Evolutionary conservation across 495 filamentous ascomycete genomes (phyloP).

Genomic region (Neurospora sp.): DNA sequence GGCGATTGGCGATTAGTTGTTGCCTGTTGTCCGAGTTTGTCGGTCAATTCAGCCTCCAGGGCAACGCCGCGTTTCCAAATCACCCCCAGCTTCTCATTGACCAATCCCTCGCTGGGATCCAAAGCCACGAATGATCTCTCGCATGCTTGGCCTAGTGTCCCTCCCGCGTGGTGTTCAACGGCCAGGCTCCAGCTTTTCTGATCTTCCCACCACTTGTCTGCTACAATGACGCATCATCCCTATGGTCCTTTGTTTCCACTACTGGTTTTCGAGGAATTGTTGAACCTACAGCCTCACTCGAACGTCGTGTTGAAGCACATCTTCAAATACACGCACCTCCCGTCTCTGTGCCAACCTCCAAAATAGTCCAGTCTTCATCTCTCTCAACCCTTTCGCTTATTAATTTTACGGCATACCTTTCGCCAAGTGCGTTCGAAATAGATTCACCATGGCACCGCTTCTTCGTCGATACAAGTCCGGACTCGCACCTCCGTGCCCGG

Average conservation of each 20-base stretch:
- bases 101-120: neutral
- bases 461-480: neutral
- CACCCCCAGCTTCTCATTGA: neutral
- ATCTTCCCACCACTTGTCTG: neutral
- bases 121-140: neutral
- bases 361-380: neutral
- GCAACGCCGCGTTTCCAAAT: neutral
- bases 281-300: neutral
- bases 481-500: neutral
- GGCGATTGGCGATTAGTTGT: neutral
- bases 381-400: neutral
- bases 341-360: neutral
- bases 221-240: neutral
- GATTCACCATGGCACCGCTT: neutral
- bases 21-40: neutral
- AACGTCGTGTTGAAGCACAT: neutral
- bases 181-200: neutral
- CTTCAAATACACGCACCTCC: neutral
- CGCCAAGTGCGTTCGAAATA: neutral
- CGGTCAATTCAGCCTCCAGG: neutral
- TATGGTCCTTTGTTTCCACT: neutral
- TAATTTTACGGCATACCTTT: neutral
- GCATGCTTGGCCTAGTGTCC: neutral
- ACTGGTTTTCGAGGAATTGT: neutral
- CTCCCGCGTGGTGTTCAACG: neutral